These are phyloP conservation scores for Mercurialis annua DNA, from an alignment of 345 rosid genomes.

Conservation along the genomic window DNA sequence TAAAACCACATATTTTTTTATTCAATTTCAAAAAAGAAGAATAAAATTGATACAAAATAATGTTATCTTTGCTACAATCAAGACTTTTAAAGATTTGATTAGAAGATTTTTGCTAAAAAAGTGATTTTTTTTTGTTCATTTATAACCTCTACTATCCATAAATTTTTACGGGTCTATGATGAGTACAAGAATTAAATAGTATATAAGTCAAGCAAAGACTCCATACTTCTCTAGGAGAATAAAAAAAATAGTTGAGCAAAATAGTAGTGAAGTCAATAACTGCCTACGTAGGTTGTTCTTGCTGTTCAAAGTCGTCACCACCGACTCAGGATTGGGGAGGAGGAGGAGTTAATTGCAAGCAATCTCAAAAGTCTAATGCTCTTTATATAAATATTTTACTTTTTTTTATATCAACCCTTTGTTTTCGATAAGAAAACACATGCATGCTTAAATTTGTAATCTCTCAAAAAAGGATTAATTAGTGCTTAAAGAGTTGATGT, in stretches of 20 bases:
- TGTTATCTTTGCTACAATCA: too few species aligned
- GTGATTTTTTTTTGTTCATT: too few species aligned
- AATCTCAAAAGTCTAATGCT: constrained; percentile 11
- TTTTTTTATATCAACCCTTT: constrained; percentile 9
- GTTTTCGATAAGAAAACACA: neutral
- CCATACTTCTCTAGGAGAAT: too few species aligned
- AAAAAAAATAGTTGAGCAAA: neutral
- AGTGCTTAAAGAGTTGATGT: constrained; percentile 14
- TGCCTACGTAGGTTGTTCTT: neutral
- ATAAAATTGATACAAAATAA: too few species aligned
- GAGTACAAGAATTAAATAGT: too few species aligned
- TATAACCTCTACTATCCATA: too few species aligned
- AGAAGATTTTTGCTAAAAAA: too few species aligned
- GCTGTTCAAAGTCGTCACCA: constrained; percentile 23
- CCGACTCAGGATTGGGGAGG: constrained; percentile 18
- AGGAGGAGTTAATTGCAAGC: constrained; percentile 31
- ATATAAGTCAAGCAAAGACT: too few species aligned
- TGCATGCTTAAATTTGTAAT: neutral
- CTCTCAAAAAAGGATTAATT: neutral
- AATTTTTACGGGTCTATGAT: too few species aligned
- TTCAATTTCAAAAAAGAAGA: too few species aligned
- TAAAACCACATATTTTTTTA: too few species aligned
- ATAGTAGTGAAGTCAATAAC: neutral
- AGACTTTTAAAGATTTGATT: too few species aligned
- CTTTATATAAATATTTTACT: neutral